Evolutionary conservation across 2,329 filamentous ascomycete species (phyloP), one percentile per base, ranked within the genome.

Genomic region (Fusarium sp.): DNA sequence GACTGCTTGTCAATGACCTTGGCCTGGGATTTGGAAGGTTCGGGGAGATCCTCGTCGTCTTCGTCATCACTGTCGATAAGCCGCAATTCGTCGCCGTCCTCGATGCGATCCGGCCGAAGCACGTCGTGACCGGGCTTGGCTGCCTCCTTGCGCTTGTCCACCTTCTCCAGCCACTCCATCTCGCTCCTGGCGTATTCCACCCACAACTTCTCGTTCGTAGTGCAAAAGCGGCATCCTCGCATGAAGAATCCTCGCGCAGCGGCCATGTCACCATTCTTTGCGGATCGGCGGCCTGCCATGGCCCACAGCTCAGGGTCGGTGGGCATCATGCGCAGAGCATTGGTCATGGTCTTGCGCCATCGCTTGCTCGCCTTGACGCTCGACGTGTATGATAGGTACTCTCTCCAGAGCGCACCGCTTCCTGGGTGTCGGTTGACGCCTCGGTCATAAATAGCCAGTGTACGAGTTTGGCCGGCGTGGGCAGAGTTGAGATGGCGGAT

Each of bases 111-210:
- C 6, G 90, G 83, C 48, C 83, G 82, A 71, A 89, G 81, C 59
- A 82, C 78, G 72, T 83, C 82, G 39, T 82, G 81, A 1, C 78
- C 78, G 18, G 80, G 78, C 79, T 93, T 88, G 58, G 90, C 88
- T 39, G 90, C 88, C 43, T 88, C 88, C 82, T 92, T 91, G 81
- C 95, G 90, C 70, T 90, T 91, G 68, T 94, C 91, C 79, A 98
- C 91, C 84, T 94, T 95, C 61, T 90, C 91, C 66, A 98, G 87
- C 87, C 97, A 98, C 72, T 97, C 92, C 91, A 98, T 95, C 87
- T 99, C 97, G 79, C 96, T 88, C 80, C 94, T 92, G 10, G 94
- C 93, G 81, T 98, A 98, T 84, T 98, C 94, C 37, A 97, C 81
- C 95, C 96, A 99, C 61, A 99, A 83, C 20, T 87, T 86, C 73